Evolutionary conservation across 1,139 yeast genomes (phyloP).

Genomic region (Sporopachydermia cereana): DNA sequence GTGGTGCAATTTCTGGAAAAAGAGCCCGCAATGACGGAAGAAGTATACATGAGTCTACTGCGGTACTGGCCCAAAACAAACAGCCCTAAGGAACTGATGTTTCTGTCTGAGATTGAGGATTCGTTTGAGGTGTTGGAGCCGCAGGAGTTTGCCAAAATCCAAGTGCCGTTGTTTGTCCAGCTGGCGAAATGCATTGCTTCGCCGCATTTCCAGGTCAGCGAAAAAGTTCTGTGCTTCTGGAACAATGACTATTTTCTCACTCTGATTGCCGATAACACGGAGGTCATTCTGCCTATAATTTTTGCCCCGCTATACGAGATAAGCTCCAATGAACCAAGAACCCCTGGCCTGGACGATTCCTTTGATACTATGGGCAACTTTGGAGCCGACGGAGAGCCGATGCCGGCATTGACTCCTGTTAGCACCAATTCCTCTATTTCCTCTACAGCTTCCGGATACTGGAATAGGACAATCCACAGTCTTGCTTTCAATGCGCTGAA

Average conservation of each 20-base stretch:
- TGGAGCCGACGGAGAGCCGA: not conserved
- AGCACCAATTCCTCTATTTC: slow-evolving; percentile 17
- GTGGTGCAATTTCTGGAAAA: slow-evolving; percentile 93
- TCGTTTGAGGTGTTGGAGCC: slow-evolving; percentile 96
- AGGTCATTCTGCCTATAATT: slow-evolving; percentile 82
- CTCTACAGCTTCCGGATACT: slow-evolving; percentile 27
- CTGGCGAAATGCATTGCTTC: slow-evolving; percentile 88
- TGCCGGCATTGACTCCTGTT: not conserved
- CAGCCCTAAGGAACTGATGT: slow-evolving; percentile 92
- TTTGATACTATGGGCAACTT: slow-evolving; percentile 25
- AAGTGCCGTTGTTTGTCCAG: slow-evolving; percentile 89
- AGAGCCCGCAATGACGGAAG: slow-evolving; percentile 86
- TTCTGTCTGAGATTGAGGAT: slow-evolving; percentile 90
- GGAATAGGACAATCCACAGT: slow-evolving; percentile 91
- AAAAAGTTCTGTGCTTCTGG: slow-evolving; percentile 90
- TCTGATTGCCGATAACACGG: slow-evolving; percentile 81
- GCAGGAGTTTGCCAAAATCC: slow-evolving; percentile 79
- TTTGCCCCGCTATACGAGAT: slow-evolving; percentile 86
- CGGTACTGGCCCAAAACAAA: slow-evolving; percentile 97
- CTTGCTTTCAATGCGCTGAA: slow-evolving; percentile 86
- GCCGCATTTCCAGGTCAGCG: slow-evolving; percentile 95
- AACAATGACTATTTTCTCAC: slow-evolving; percentile 89
- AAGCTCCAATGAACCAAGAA: slow-evolving; percentile 13
- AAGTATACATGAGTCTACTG: slow-evolving; percentile 83
- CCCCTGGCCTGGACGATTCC: slow-evolving; percentile 3